phyloP scores from a whole-genome alignment of 495 filamentous ascomycete species.

The Penicillium arizonense region DNA sequence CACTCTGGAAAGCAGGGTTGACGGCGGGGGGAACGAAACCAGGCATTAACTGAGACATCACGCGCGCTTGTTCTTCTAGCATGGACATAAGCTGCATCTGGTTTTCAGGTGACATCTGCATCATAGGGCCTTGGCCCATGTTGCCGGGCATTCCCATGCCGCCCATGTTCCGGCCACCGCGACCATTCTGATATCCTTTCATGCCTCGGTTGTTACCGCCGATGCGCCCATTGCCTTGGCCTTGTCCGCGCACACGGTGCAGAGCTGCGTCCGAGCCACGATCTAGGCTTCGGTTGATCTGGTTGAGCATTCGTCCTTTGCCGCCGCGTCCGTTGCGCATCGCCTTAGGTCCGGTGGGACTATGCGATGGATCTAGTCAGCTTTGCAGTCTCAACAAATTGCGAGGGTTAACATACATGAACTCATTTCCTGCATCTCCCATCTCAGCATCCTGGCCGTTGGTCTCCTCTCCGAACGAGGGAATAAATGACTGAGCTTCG shows the following conservation, averaged over 20 bases:
- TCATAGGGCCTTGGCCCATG: conserved; percentile 35
- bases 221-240: conserved; percentile 73
- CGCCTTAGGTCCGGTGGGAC: conserved; percentile 91
- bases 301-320: conserved; percentile 76
- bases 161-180: conserved; percentile 50
- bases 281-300: conserved; percentile 85
- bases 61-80: conserved; percentile 83
- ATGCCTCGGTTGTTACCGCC: conserved; percentile 70
- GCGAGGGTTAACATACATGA: conserved; percentile 61
- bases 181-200: conserved; percentile 55
- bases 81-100: conserved; percentile 81
- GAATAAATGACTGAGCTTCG: conserved; percentile 10
- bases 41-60: conserved; percentile 71
- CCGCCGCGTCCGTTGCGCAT: conserved; percentile 76
- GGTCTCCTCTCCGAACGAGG: conserved; percentile 7
- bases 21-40: conserved; percentile 48
- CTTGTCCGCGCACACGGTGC: conserved; percentile 75
- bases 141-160: conserved; percentile 51
- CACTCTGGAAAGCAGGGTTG: conserved; percentile 53
- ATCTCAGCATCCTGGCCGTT: conserved; percentile 64
- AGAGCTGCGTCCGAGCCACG: conserved; percentile 68
- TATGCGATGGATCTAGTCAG: conserved; percentile 36
- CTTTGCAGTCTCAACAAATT: neutral
- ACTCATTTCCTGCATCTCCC: conserved; percentile 59
- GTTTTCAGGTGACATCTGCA: conserved; percentile 63